Conservation (phyloP, 306 rosid genomes). For the Notholithocarpus densiflorus region DNA sequence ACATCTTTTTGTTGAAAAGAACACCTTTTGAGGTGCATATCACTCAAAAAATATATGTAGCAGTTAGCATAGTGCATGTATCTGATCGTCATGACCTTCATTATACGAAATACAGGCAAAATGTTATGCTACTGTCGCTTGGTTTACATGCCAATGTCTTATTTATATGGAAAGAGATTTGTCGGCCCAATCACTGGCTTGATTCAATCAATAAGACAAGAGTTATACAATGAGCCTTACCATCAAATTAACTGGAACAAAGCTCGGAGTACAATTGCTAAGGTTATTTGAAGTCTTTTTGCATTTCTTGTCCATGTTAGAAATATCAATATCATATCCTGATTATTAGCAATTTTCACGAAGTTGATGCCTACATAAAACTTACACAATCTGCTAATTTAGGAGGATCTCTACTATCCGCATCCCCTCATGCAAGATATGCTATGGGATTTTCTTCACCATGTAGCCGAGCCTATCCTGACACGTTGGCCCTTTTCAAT, state of each 20-base stretch:
- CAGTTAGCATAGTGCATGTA: too few species aligned
- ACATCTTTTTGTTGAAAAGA: background rate
- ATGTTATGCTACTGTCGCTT: slow-evolving; percentile 66
- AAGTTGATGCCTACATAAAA: background rate
- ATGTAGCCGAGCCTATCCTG: slow-evolving; percentile 52
- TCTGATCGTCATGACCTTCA: too few species aligned
- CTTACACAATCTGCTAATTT: background rate
- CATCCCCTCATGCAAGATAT: slow-evolving; percentile 64
- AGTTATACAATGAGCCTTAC: slow-evolving; percentile 44
- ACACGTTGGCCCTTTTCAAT: slow-evolving; percentile 50
- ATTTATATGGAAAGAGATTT: slow-evolving; percentile 64
- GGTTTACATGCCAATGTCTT: slow-evolving; percentile 78
- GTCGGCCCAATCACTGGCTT: slow-evolving; percentile 51
- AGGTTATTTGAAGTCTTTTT: slow-evolving; percentile 18
- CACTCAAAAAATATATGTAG: too few species aligned
- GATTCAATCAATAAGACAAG: slow-evolving; percentile 39
- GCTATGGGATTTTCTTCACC: slow-evolving; percentile 60
- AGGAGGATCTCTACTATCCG: slow-evolving; percentile 77
- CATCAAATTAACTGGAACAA: slow-evolving; percentile 42
- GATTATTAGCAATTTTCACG: background rate
- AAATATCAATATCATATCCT: background rate
- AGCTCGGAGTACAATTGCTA: slow-evolving; percentile 44
- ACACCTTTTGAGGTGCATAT: background rate
- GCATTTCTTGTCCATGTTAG: background rate
- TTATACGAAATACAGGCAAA: slow-evolving; percentile 39